These are phyloP conservation scores for Cicer cuneatum DNA, from an alignment of 306 rosid species.

Conservation along the genomic window DNA sequence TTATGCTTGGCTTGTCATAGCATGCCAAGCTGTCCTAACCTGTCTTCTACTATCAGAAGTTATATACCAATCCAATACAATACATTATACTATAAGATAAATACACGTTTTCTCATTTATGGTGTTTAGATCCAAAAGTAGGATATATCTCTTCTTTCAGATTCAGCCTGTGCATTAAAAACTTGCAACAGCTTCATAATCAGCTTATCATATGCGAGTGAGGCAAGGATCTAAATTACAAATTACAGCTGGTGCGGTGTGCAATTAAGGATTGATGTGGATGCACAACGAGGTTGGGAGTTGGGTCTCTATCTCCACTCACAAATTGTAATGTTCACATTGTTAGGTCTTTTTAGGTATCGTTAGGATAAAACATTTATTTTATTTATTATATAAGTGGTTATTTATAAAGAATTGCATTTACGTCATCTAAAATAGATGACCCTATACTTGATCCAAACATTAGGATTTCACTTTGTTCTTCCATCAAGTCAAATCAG, in stretches of 20 bases:
- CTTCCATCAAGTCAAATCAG: too few species aligned
- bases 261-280: background rate
- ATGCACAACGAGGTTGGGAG: background rate
- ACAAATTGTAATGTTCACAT: conserved; percentile 27
- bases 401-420: too few species aligned
- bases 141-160: background rate
- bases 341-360: conserved; percentile 1
- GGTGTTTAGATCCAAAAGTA: conserved; percentile 9
- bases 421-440: too few species aligned
- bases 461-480: too few species aligned
- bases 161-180: conserved; percentile 17
- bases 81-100: background rate
- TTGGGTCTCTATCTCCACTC: background rate
- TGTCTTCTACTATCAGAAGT: background rate
- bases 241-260: background rate
- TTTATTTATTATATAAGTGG: too few species aligned
- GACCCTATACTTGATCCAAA: too few species aligned
- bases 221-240: conserved; percentile 2
- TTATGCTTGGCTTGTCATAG: conserved; percentile 22
- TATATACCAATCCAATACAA: background rate
- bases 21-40: conserved; percentile 18
- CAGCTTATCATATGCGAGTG: background rate
- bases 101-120: conserved; percentile 43
- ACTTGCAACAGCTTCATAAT: conserved; percentile 23
- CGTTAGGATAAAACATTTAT: background rate